These are phyloP conservation scores for Neopestalotiopsis sp. DNA, from an alignment of 2,329 filamentous ascomycete genomes.

Conservation along the genomic window DNA sequence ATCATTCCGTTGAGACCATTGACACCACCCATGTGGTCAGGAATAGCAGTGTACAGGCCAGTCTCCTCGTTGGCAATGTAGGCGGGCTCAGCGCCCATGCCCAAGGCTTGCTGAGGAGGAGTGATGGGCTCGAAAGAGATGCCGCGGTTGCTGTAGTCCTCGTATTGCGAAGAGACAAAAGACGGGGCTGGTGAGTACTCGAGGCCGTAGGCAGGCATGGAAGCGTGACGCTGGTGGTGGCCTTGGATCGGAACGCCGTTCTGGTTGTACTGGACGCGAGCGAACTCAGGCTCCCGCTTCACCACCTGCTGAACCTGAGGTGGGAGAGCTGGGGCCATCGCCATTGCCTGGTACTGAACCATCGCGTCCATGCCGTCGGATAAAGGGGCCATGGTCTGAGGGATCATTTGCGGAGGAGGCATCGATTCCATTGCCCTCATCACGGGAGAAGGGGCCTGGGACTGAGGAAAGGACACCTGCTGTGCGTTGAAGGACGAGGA, in stretches of 20 bases:
- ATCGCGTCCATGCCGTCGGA: conserved; percentile 73
- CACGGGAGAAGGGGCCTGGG: conserved; percentile 85
- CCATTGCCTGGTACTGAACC: conserved; percentile 71
- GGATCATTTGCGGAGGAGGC: conserved; percentile 87
- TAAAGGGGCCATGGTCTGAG: conserved; percentile 61
- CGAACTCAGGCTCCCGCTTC: conserved; percentile 88
- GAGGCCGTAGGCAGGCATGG: conserved; percentile 94
- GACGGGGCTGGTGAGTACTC: conserved; percentile 98
- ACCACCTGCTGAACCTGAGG: conserved; percentile 68
- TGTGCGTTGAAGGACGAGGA: conserved; percentile 94
- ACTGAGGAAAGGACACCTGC: conserved; percentile 69
- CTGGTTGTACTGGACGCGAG: conserved; percentile 85
- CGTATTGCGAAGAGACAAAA: conserved; percentile 97
- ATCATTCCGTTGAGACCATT: conserved; percentile 86
- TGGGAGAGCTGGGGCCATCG: conserved; percentile 71
- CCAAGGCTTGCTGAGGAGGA: conserved; percentile 86
- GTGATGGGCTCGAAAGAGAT: conserved; percentile 97
- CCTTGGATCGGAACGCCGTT: conserved; percentile 86
- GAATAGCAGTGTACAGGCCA: conserved; percentile 92
- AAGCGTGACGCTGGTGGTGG: conserved; percentile 93
- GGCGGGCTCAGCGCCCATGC: conserved; percentile 83
- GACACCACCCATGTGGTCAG: conserved; percentile 77
- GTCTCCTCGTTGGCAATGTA: conserved; percentile 99
- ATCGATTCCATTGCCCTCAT: conserved; percentile 92
- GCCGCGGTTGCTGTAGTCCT: conserved; percentile 95